Evolutionary conservation across 2,329 filamentous ascomycete genomes (phyloP).

Genomic region (Emergomyces orientalis): DNA sequence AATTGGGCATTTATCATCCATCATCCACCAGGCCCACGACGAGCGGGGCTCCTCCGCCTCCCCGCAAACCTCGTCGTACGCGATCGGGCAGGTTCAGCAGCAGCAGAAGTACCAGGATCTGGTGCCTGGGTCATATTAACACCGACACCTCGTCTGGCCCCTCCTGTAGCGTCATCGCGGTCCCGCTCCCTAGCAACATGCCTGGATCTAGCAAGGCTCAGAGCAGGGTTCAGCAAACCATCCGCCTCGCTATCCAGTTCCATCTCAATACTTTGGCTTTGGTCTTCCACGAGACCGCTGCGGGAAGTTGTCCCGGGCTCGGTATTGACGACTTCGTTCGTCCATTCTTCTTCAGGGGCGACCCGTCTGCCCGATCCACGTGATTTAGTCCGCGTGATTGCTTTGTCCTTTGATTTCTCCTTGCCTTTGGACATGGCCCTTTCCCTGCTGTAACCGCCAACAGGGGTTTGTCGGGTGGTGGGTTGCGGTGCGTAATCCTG

Average conservation of each 20-base stretch:
- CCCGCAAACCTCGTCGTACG: constrained; percentile 11
- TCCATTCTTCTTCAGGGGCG: constrained; percentile 26
- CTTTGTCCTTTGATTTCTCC: constrained; percentile 19
- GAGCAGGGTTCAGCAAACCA: constrained; percentile 31
- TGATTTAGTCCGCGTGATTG: constrained; percentile 17
- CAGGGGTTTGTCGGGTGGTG: constrained; percentile 3
- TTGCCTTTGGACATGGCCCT: constrained; percentile 22
- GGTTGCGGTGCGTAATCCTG: constrained; percentile 7
- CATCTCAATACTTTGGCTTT: constrained; percentile 29
- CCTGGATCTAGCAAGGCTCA: constrained; percentile 21
- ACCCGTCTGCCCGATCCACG: constrained; percentile 4
- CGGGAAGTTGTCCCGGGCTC: constrained; percentile 17
- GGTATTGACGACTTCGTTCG: constrained; percentile 28
- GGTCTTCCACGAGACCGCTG: constrained; percentile 17
- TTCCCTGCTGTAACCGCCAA: constrained; percentile 15
- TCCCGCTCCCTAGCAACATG: neutral
- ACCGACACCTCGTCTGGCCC: neutral
- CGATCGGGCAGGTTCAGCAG: constrained; percentile 3
- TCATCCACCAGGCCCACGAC: constrained; percentile 8
- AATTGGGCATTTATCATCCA: neutral
- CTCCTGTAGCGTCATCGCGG: neutral
- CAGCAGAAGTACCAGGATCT: neutral
- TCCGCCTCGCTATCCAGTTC: constrained; percentile 38
- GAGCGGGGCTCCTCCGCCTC: constrained; percentile 13
- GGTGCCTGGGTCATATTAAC: neutral